Base-by-base conservation (phyloP, 176 grass and related monocot species). In the Canna indica region DNA sequence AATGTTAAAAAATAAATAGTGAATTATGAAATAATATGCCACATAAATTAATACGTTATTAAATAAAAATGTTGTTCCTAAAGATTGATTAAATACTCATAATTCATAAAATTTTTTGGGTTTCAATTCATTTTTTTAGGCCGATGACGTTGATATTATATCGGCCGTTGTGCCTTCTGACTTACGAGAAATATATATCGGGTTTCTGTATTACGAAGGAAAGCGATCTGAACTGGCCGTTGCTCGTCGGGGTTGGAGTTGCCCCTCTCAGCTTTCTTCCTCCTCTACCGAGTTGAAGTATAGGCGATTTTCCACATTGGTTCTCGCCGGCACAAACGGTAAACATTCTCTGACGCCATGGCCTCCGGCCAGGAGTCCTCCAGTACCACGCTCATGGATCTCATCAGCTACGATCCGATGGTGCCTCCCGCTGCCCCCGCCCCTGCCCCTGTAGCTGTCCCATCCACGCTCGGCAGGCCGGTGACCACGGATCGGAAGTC, bases 381-480 rank as follows among this genome's bases (percentile, higher is more conserved):
- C 14, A 80, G 94, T 64, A 88, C 80, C 39, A 93, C 89, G 72
- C 80, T 93, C 69, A 99, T 99, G 94, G 94, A 99, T 81, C 90
- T 99, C 77, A 99, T 99, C 82, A 90, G 86, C 47, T 93, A 89
- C 78, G 90, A 99, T 90, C 94, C 86, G 31, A 44, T 75, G 3
- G 61, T 81, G 59, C 62, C 66, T 7, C 15, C 79, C 18, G 66
- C 78, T 46, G 71, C 85, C 64, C 70, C 73, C 33, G 38, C 17
- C 30, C 30, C 66, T 4, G 25, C 81, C 10, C 76, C 87, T 36
- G 72, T 31, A 27, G 63, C 76, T 1, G 64, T n/a, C 4, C 48
- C 74, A 32, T 72, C 80, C 29, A 70, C 76, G 30, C 73, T 85
- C 27, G 93, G 82, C 34, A 97, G 83, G 78, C 85, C 86, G 33